Percentiles rank a stretch among this genome's conserved stretches.
Evolutionary conservation across 2,329 filamentous ascomycete species (phyloP).

Genomic region (Venturia oleaginea): DNA sequence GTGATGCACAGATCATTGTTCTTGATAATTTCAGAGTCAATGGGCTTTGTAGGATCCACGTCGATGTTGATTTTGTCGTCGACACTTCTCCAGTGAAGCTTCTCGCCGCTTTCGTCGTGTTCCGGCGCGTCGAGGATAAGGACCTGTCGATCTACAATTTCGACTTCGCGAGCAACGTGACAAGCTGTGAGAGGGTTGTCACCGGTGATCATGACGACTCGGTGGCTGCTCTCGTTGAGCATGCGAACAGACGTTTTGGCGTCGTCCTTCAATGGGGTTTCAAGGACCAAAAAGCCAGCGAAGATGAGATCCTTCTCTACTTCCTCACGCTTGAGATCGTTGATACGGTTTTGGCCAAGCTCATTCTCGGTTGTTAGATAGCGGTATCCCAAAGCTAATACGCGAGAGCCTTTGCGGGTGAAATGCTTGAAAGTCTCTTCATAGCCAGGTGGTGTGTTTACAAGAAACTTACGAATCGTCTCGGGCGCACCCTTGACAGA

Average conservation of each 20-base stretch:
- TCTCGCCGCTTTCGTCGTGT: constrained; percentile 69
- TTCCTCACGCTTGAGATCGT: constrained; percentile 87
- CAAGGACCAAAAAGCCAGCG: constrained; percentile 89
- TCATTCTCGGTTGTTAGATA: constrained; percentile 75
- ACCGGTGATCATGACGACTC: constrained; percentile 98
- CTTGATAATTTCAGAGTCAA: constrained; percentile 72
- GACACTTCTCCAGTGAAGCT: constrained; percentile 87
- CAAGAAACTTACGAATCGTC: constrained; percentile 90
- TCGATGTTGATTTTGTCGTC: constrained; percentile 82
- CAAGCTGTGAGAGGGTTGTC: constrained; percentile 96
- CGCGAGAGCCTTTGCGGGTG: constrained; percentile 87
- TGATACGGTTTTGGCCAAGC: constrained; percentile 74
- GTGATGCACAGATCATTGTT: constrained; percentile 92
- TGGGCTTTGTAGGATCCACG: constrained; percentile 71
- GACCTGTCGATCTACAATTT: constrained; percentile 93
- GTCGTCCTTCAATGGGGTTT: constrained; percentile 93
- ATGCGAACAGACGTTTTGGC: constrained; percentile 89
- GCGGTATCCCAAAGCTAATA: constrained; percentile 89
- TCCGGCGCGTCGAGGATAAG: constrained; percentile 93
- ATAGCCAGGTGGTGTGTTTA: constrained; percentile 73
- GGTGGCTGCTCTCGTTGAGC: constrained; percentile 97
- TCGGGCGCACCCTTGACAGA: constrained; percentile 96
- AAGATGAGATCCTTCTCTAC: constrained; percentile 79
- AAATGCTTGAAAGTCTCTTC: constrained; percentile 99
- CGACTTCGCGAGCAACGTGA: constrained; percentile 88